A percentile compares a stretch with the other conserved stretches of the same genome.
Conservation (phyloP, 768 basidiomycete species). For the Xerocomellus amylosporus region DNA sequence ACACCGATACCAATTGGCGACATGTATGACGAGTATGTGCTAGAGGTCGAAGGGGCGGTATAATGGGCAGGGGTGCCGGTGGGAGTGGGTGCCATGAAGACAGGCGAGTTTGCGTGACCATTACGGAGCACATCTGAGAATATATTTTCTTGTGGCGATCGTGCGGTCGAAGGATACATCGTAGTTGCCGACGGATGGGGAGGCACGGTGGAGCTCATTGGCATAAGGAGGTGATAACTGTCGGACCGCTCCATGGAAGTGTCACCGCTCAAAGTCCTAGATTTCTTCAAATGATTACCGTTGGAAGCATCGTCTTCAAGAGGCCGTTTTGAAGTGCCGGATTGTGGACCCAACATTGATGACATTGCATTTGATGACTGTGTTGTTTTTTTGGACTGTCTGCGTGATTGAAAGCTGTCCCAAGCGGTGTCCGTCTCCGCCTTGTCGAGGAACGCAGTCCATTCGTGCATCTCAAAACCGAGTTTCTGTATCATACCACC, state of each 20-base stretch:
- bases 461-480: conserved; percentile 75
- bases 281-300: conserved; percentile 47
- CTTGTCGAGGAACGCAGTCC: conserved; percentile 77
- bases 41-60: conserved; percentile 36
- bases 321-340: conserved; percentile 20
- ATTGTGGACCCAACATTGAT: conserved; percentile 30
- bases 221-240: conserved; percentile 55
- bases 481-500: conserved; percentile 75
- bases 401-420: conserved; percentile 81
- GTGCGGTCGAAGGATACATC: conserved; percentile 45
- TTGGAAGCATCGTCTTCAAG: conserved; percentile 30
- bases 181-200: conserved; percentile 32
- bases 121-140: conserved; percentile 62
- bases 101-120: conserved; percentile 50
- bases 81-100: conserved; percentile 53
- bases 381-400: conserved; percentile 35
- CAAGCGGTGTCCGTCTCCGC: conserved; percentile 92
- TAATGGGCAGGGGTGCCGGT: conserved; percentile 43
- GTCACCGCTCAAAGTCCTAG: conserved; percentile 41
- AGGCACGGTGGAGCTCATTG: conserved; percentile 44
- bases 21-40: conserved; percentile 46
- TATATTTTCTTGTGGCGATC: conserved; percentile 48
- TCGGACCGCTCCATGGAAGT: conserved; percentile 41
- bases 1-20: conserved; percentile 56
- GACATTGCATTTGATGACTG: conserved; percentile 30